A percentile compares a stretch with the other conserved stretches of the same genome.
Evolutionary conservation across 805 yeast genomes (phyloP).

Genomic region (Myxozyma monticola): DNA sequence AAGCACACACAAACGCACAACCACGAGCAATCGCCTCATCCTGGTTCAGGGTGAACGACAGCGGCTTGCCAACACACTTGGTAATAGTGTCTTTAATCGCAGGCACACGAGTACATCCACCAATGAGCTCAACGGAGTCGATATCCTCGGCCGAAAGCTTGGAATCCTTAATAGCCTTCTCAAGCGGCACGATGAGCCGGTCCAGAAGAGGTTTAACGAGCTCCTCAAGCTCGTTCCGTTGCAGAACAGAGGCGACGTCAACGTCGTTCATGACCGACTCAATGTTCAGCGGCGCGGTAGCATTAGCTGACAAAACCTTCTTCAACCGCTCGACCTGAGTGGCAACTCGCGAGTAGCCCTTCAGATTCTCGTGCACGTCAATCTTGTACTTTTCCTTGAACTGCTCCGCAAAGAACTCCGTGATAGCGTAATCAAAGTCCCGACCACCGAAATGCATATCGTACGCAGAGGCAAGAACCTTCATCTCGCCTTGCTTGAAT

Average conservation of each 20-base stretch:
- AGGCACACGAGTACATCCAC: conserved; percentile 99
- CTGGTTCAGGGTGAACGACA: conserved; percentile 95
- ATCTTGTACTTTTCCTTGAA: conserved; percentile 81
- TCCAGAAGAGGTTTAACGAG: conserved; percentile 77
- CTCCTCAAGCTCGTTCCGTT: conserved; percentile 91
- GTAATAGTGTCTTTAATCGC: conserved; percentile 77
- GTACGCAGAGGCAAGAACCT: conserved; percentile 85
- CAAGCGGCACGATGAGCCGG: conserved; percentile 74
- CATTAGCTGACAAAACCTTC: conserved; percentile 95
- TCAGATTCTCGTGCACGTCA: conserved; percentile 85
- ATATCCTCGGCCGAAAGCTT: conserved; percentile 69
- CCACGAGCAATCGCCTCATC: conserved; percentile 99
- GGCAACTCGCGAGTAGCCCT: conserved; percentile 91
- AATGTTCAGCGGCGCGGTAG: conserved; percentile 88
- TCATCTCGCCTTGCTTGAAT: conserved; percentile 94
- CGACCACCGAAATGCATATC: conserved; percentile 99
- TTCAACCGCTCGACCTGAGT: conserved; percentile 90
- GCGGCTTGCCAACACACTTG: conserved; percentile 77
- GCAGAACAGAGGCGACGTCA: conserved; percentile 85
- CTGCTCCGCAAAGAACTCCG: conserved; percentile 91
- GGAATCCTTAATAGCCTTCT: conserved; percentile 78
- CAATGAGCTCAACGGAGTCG: conserved; percentile 91
- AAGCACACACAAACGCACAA: conserved; percentile 98
- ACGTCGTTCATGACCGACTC: conserved; percentile 97
- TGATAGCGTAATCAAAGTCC: conserved; percentile 89